Base-by-base conservation (phyloP, 768 basidiomycete genomes). In the Boletus rufocinnamomeus region DNA sequence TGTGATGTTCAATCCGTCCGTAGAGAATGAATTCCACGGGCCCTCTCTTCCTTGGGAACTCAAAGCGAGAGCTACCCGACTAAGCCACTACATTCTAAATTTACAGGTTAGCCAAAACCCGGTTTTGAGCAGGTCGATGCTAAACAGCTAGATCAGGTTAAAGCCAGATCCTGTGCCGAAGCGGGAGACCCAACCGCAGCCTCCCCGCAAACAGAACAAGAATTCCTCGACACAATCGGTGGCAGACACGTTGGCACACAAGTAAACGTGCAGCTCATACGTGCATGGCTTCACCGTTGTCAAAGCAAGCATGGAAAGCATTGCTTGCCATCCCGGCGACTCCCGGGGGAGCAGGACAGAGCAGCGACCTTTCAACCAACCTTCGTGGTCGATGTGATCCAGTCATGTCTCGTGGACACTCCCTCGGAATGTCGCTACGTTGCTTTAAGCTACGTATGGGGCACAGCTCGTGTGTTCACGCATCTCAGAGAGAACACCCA, bases 361-460 rank as follows among this genome's bases (percentile, higher is more conserved):
- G 49, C 35, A 6, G 4, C 16, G 2, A 23, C 2, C 11, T 34
- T 34, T 10, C 48, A 50, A 16, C 63, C 65, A 3, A 40, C 59
- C 6, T 58, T 67, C n/a, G 54, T 67, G 14, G 5, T 66, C 6
- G 65, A 66, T 7, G 66, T 56, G 13, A 37, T 37, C n/a, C 40
- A 58, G 19, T 67, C 50, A 3, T 68, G 66, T 49, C 41, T 67
- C 13, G 63, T 62, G 47, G 52, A 62, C 2, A 57, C 60, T n/a
- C 67, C 66, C 7, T 35, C 55, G 8, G 46, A 14, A 14, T 71
- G 59, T 35, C 69, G 69, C 23, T 69, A 71, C n/a, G 25, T 65
- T 27, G 46, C 69, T 37, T 50, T 70, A 17, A 68, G 67, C 52
- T 70, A 70, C 38, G 55, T 65, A 21, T 68, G 60, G 67, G 68